A percentile compares a stretch with the other conserved stretches of the same genome.
Conservation (phyloP, 2,329 filamentous ascomycete genomes). For the Sporothrix luriei region DNA sequence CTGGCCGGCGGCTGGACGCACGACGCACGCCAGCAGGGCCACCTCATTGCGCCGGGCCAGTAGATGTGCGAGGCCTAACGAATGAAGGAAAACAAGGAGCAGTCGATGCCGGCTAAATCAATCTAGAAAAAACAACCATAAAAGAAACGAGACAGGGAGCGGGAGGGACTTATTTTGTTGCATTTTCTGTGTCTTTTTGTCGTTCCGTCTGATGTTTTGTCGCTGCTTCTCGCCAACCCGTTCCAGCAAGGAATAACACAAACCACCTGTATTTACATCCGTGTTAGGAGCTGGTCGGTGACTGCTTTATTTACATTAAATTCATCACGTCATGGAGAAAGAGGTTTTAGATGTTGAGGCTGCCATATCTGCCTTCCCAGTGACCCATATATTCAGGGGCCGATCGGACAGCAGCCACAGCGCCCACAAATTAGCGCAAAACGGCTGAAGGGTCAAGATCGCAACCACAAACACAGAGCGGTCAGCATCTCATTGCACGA, state of each 20-base stretch:
- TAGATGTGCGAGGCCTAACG: slow-evolving; percentile 12
- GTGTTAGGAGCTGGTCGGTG: slow-evolving; percentile 11
- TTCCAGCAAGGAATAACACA: not conserved
- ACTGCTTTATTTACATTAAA: slow-evolving; percentile 3
- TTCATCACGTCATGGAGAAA: not conserved
- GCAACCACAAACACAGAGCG: not conserved
- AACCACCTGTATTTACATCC: slow-evolving; percentile 18
- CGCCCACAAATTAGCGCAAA: slow-evolving; percentile 4
- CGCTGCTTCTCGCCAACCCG: not conserved
- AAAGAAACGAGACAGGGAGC: slow-evolving; percentile 14
- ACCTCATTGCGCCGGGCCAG: slow-evolving; percentile 77
- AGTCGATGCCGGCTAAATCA: not conserved
- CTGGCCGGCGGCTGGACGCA: slow-evolving; percentile 88
- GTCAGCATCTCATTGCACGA: slow-evolving; percentile 14
- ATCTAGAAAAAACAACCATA: slow-evolving; percentile 17
- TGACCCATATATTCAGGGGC: not conserved
- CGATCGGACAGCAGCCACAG: not conserved
- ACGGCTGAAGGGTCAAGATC: not conserved
- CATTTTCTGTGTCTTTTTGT: slow-evolving; percentile 23
- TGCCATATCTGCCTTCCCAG: too few species aligned
- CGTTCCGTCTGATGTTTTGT: not conserved
- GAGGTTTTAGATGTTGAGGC: not conserved
- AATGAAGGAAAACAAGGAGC: not conserved
- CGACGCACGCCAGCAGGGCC: slow-evolving; percentile 73
- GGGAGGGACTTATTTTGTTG: not conserved